Percentiles rank a stretch among this genome's conserved stretches.
Evolutionary conservation across 345 rosid species (phyloP).

Genomic region (Camelina laxa): DNA sequence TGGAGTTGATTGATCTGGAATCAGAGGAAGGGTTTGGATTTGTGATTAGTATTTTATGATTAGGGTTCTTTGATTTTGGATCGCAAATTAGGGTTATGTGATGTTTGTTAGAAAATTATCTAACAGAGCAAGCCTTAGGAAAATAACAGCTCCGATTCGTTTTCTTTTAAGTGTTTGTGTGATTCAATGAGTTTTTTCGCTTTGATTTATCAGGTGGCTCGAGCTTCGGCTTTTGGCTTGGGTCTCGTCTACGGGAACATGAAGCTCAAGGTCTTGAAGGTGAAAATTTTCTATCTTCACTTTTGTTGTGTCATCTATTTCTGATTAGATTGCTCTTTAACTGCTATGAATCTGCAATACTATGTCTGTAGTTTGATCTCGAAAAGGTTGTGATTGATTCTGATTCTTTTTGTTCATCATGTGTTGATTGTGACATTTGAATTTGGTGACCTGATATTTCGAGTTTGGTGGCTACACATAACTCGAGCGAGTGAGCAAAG

Average conservation of each 20-base stretch:
- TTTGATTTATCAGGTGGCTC: constrained; percentile 68
- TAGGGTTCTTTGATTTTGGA: too few relatives aligned
- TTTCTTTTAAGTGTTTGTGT: too few relatives aligned
- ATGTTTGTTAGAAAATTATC: too few relatives aligned
- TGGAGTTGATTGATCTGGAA: too few relatives aligned
- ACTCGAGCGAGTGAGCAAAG: too few relatives aligned
- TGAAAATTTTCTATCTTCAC: constrained; percentile 19
- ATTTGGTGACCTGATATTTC: constrained; percentile 1
- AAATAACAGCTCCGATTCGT: too few relatives aligned
- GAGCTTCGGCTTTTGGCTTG: constrained; percentile 74
- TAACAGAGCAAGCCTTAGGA: too few relatives aligned
- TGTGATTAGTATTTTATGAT: too few relatives aligned
- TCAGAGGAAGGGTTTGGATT: too few relatives aligned
- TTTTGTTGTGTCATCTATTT: not conserved
- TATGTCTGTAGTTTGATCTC: not conserved
- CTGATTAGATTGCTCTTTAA: not conserved
- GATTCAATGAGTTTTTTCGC: not conserved
- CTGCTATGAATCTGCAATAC: constrained; percentile 16
- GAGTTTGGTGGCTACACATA: not conserved
- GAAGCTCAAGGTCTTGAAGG: constrained; percentile 87
- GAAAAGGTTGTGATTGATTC: too few relatives aligned
- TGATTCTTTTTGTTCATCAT: not conserved
- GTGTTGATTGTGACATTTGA: constrained; percentile 7
- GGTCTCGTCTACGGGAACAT: constrained; percentile 81
- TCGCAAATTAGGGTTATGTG: too few relatives aligned